Evolutionary conservation across 139 green algal species (phyloP), one percentile per base, ranked within the genome.

Genomic region (Tetradesmus lagerheimii): DNA sequence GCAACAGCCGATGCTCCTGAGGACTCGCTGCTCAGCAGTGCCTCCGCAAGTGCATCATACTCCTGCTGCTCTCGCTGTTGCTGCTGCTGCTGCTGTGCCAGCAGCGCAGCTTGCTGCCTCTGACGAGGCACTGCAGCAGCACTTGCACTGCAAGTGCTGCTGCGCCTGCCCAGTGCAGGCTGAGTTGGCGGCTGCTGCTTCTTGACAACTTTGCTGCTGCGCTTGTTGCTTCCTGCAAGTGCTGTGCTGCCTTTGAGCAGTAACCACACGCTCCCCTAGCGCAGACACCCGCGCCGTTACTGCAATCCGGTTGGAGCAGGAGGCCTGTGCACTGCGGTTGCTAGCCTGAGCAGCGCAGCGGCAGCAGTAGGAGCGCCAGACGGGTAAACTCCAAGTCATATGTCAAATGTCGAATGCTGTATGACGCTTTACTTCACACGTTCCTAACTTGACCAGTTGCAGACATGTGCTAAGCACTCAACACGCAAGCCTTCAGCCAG

Each of bases 21-120:
- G 6, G 79, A 39, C 43, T 84, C 79, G 38, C 41, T 64, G 79
- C 79, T 84, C 37, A 84, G 23, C 39, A 84, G 39, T 25, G 79
- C 39, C n/a, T 66, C 39, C 67, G 41, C 79, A 29, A 67, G 79
- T 38, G 37, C 41, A 31, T 25, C 4, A 84, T 38, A 25, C 25
- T 62, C 41, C 11, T 62, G 41, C 79, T 84, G 38, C 79, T 67
- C 37, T 15, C 25, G 41, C 47, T 86, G 80, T 50, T 75, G 45
- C 47, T 74, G 80, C 45, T 27, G n/a, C 80, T 75, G 80, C 45
- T 75, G 43, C 45, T 86, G 66, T 27, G 27, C 66, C 66, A 15
- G 71, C n/a, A 23, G 71, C 71, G 71, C 71, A 1, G 18, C 71
- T 27, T 38, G 71, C n/a, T 79, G 71, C 14, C n/a, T 37, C n/a